phyloP scores from a whole-genome alignment of 495 filamentous ascomycete genomes.

The Aspergillus hancockii region DNA sequence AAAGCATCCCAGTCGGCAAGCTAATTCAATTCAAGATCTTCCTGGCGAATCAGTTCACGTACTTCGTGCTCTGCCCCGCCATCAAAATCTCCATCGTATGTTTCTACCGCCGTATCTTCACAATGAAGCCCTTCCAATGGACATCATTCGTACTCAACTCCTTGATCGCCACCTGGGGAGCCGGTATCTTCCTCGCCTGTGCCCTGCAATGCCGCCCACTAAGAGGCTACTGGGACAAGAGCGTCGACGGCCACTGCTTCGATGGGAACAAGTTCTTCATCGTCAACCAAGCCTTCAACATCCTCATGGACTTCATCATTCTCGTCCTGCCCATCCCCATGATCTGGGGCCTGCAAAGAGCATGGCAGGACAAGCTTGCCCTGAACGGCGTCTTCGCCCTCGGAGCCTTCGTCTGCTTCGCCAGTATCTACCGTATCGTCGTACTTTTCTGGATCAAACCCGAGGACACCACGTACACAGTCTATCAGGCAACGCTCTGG shows the following conservation, averaged over 20 bases:
- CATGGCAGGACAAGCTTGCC: slow-evolving; percentile 47
- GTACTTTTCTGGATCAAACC: slow-evolving; percentile 57
- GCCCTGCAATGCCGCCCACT: slow-evolving; percentile 46
- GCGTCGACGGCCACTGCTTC: slow-evolving; percentile 37
- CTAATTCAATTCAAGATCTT: slow-evolving; percentile 36
- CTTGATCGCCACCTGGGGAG: slow-evolving; percentile 38
- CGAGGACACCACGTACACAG: slow-evolving; percentile 43
- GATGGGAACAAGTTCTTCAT: slow-evolving; percentile 39
- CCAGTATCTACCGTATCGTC: slow-evolving; percentile 54
- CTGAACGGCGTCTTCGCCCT: slow-evolving; percentile 50
- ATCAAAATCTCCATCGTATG: slow-evolving; percentile 50
- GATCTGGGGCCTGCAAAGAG: slow-evolving; percentile 46
- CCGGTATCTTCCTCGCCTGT: slow-evolving; percentile 40
- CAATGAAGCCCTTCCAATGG: slow-evolving; percentile 37
- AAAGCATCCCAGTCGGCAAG: background rate
- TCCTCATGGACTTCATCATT: slow-evolving; percentile 47
- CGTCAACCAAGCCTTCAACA: slow-evolving; percentile 47
- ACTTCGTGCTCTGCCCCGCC: slow-evolving; percentile 41
- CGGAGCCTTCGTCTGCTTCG: slow-evolving; percentile 50
- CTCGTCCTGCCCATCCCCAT: slow-evolving; percentile 43
- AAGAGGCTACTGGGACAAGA: slow-evolving; percentile 42
- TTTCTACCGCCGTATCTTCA: slow-evolving; percentile 50
- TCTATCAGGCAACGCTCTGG: slow-evolving; percentile 57
- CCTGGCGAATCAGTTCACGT: slow-evolving; percentile 47
- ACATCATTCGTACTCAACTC: slow-evolving; percentile 31